Evolutionary conservation across 257 asterid genomes (phyloP), one percentile per base, ranked within the genome.

Genomic region (Lantana camara): DNA sequence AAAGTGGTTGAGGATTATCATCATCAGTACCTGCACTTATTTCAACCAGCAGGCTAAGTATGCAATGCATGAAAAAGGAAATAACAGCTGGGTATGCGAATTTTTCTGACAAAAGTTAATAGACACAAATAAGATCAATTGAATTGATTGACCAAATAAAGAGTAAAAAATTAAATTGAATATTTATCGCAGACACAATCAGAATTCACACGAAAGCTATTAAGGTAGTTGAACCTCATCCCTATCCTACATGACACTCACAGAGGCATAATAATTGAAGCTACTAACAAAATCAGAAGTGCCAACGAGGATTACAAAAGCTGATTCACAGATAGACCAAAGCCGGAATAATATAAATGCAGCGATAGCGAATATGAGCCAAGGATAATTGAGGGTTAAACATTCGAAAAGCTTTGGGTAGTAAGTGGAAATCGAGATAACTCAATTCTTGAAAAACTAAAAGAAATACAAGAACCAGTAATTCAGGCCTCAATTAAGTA

Each of bases 11-110:
- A 48, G 82, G 85, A 60, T 65, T 75, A 74, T 82, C 91, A 77
- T 82, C 85, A 72, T 70, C 86, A 65, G 81, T 82, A 49, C 82
- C 85, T 75, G 74, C 63, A 78, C 58, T 71, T 61, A 47, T 65
- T 64, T 71, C 47, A 45, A 59, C 53, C 9, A n/a, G 63, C 53
- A 41, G 17, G 37, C 48, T 38, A 30, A 72, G 62, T 48, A 73
- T 51, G 47, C 19, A 23, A 53, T 59, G 51, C 12, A 66, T 49
- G 22, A 22, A 11, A 12, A 19, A 54, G 52, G 49, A 15, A 50
- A 23, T 32, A 12, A 7, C 10, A 9, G 45, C 57, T n/a, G 58
- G 29, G 37, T 15, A n/a, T n/a, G n/a, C 3, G 1, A 21, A 46
- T 15, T 15, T 23, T 66, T 9, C 42, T 30, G 21, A 45, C 58